A percentile compares a stretch with the other conserved stretches of the same genome.
These are phyloP conservation scores for Trichoderma gracile DNA, from an alignment of 2,329 filamentous ascomycete species.

Conservation along the genomic window DNA sequence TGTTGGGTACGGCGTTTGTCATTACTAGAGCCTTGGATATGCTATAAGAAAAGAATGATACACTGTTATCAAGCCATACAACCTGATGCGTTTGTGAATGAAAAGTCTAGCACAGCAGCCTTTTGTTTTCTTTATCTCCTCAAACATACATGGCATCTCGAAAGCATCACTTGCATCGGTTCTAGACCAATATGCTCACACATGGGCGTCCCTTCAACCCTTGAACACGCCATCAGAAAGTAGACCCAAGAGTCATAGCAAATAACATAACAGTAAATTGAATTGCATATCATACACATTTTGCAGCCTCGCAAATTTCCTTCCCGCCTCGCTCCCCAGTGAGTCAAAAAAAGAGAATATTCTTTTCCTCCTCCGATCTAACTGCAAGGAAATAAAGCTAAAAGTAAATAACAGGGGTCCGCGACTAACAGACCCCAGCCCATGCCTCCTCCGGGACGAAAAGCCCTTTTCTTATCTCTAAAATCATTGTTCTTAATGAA, in stretches of 20 bases:
- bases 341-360: conserved; percentile 2
- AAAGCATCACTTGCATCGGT: too few relatives aligned
- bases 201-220: background rate
- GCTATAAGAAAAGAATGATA: background rate
- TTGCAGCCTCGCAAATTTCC: conserved; percentile 11
- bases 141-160: too few relatives aligned
- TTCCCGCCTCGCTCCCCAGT: conserved; percentile 18
- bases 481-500: conserved; percentile 17
- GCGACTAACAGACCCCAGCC: conserved; percentile 17
- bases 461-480: conserved; percentile 25
- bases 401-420: conserved; percentile 4
- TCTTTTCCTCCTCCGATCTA: conserved; percentile 20
- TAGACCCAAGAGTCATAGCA: background rate
- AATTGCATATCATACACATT: conserved; percentile 38
- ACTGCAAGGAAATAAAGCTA: conserved; percentile 20
- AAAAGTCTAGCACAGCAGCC: too few relatives aligned
- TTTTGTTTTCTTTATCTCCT: too few relatives aligned
- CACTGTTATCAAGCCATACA: background rate
- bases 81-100: background rate
- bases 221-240: background rate
- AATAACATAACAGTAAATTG: conserved; percentile 28
- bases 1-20: background rate
- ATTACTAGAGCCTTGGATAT: background rate
- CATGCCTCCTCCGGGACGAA: conserved; percentile 17
- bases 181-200: too few relatives aligned